Evolutionary conservation across 495 filamentous ascomycete species (phyloP), one percentile per base, ranked within the genome.

Genomic region (Platismatia glauca): DNA sequence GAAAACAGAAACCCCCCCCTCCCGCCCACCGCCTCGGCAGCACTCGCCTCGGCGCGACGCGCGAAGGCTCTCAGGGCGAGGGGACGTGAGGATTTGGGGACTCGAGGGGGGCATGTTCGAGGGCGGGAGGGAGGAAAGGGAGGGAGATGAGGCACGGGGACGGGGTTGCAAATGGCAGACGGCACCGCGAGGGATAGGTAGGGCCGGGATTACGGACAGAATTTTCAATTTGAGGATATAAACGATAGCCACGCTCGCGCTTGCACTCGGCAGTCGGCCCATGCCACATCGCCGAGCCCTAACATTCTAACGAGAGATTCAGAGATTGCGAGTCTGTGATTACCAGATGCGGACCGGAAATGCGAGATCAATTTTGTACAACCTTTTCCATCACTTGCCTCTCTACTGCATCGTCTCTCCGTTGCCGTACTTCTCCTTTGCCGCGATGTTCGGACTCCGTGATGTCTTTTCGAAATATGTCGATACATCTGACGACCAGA

Each of bases 391-490:
- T 15, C 5, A 18, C 16, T 11, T 20, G 7, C 7, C 3, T 34
- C 41, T 56, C 9, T 52, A 24, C 52, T 20, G 41, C 55, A 22
- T 35, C 33, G n/a, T 58, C 1, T 33, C 29, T 11, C 50, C 39
- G 48, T 44, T 44, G 20, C 34, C 43, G 53, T 67, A 61, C 31
- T 69, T 69, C 67, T 71, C 67, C 56, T 64, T 63, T 7, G 55
- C 60, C 24, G 43, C 35, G 20, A 69, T 61, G n/a, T 44, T 59
- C 22, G 68, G 67, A 58, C 57, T 67, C 16, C 60, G 48, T 15
- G 58, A 63, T n/a, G 74, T 77, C 58, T 75, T 71, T 61, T 71
- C 65, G 60, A 78, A 79, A 57, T 71, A 79, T 7, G 67, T 71
- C 35, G 67, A 67, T 3, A 78, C 71, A 63, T 79, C 74, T 9